Percentiles rank a stretch among this genome's conserved stretches.
Evolutionary conservation across 805 yeast species (phyloP).

Genomic region (Ogataea angusta): DNA sequence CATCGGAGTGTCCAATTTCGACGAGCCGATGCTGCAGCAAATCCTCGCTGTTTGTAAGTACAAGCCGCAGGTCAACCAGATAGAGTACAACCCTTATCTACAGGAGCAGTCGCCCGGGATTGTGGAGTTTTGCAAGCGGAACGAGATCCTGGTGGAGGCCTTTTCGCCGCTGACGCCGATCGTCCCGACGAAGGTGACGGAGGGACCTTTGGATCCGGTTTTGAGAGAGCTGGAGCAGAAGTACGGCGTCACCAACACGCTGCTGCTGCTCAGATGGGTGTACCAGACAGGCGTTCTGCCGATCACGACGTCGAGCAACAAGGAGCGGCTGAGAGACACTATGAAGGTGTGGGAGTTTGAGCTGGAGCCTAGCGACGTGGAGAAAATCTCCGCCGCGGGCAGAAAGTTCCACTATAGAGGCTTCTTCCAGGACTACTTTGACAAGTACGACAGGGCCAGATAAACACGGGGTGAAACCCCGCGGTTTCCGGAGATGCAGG

Average conservation of each 20-base stretch:
- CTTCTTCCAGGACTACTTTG: constrained; percentile 21
- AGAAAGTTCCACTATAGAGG: constrained; percentile 23
- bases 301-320: constrained; percentile 66
- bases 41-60: constrained; percentile 40
- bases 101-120: constrained; percentile 61
- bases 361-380: constrained; percentile 49
- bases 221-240: constrained; percentile 46
- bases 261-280: constrained; percentile 68
- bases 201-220: constrained; percentile 34
- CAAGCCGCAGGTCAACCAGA: constrained; percentile 63
- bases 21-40: constrained; percentile 41
- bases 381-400: constrained; percentile 42
- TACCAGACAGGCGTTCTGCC: constrained; percentile 64
- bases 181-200: constrained; percentile 36
- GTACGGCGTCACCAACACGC: constrained; percentile 59
- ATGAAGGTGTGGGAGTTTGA: constrained; percentile 54
- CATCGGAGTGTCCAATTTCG: constrained; percentile 63
- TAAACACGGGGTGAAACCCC: background rate
- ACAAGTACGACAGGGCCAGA: constrained; percentile 12
- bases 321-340: constrained; percentile 53
- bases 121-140: constrained; percentile 45
- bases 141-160: constrained; percentile 57
- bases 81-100: constrained; percentile 64
- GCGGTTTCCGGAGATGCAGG: background rate
- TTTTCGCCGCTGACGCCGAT: constrained; percentile 71